Base-by-base conservation (phyloP, 257 asterid species). In the Solanum pimpinellifolium region DNA sequence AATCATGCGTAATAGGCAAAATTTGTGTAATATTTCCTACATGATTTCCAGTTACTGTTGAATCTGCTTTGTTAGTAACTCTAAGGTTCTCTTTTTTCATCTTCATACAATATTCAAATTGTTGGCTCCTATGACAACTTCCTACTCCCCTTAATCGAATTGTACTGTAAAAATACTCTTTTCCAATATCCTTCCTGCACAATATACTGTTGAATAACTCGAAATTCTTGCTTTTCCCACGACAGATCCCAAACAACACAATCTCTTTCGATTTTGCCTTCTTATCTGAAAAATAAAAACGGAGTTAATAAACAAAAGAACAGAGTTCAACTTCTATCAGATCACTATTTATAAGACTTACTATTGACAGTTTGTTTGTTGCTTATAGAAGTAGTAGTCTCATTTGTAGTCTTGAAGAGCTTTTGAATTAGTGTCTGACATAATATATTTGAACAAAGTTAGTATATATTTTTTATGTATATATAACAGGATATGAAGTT, bases 371-470 rank as follows among this genome's bases (percentile, higher is more conserved):
- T 3, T 18, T 69, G 41, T 5, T 39, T 88, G 85, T 83, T 85
- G 87, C 42, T 87, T 83, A 87, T 88, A 69, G 42, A 47, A 27
- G 66, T 47, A 16, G 27, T 89, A 16, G 25, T 88, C 72, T 93
- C 92, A 66, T 90, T 88, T 29, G 92, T 16, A 77, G 73, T 83
- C 73, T 90, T 93, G 86, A 89, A 86, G 27, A 94, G 90, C 92
- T 95, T 91, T n/a, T 91, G 91, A 87, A 52, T 16, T 6, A 94
- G 84, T 85, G 93, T 81, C 94, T 94, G 94, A 52, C 62, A 52
- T 87, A 29, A 88, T 25, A 47, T 78, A 86, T 33, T 86, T 86
- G 77, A 47, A 86, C 66, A 87, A 69, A 87, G 89, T 90, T 89
- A 78, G 86, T 25, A n/a, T 3, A 66, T 74, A 68, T 85, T 35